Percentiles rank a stretch among this genome's conserved stretches.
Evolutionary conservation across 805 yeast genomes (phyloP).

Genomic region (Cyberlindnera amylophila): DNA sequence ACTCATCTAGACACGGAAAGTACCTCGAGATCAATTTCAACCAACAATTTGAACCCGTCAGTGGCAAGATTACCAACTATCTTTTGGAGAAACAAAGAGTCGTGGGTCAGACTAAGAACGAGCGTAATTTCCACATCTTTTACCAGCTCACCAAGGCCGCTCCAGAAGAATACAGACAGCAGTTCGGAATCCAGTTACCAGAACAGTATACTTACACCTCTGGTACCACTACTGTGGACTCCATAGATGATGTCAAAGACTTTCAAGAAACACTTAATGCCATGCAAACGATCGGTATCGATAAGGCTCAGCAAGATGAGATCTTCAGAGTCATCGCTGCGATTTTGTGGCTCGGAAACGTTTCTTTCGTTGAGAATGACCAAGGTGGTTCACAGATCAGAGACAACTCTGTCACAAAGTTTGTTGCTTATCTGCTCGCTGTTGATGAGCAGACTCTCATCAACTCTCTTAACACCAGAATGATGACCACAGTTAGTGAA

Average conservation of each 20-base stretch:
- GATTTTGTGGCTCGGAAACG: constrained; percentile 91
- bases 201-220: constrained; percentile 90
- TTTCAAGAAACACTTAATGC: constrained; percentile 79
- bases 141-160: constrained; percentile 95
- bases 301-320: constrained; percentile 81
- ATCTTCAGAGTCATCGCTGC: constrained; percentile 83
- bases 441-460: constrained; percentile 66
- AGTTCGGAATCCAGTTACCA: constrained; percentile 88
- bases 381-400: constrained; percentile 80
- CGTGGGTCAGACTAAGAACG: constrained; percentile 88
- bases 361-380: constrained; percentile 79
- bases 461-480: constrained; percentile 71
- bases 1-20: constrained; percentile 89
- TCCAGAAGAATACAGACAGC: constrained; percentile 75
- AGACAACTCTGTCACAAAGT: constrained; percentile 88
- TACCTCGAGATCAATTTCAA: constrained; percentile 90
- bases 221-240: constrained; percentile 79
- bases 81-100: constrained; percentile 93
- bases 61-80: constrained; percentile 95
- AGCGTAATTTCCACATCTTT: constrained; percentile 95
- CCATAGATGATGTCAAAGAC: constrained; percentile 80
- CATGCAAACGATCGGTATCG: constrained; percentile 82
- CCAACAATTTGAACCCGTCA: constrained; percentile 77
- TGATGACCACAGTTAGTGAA: constrained; percentile 86
- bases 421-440: constrained; percentile 86